phyloP scores from a whole-genome alignment of 768 basidiomycete genomes.

The Clitopilus passeckerianus region DNA sequence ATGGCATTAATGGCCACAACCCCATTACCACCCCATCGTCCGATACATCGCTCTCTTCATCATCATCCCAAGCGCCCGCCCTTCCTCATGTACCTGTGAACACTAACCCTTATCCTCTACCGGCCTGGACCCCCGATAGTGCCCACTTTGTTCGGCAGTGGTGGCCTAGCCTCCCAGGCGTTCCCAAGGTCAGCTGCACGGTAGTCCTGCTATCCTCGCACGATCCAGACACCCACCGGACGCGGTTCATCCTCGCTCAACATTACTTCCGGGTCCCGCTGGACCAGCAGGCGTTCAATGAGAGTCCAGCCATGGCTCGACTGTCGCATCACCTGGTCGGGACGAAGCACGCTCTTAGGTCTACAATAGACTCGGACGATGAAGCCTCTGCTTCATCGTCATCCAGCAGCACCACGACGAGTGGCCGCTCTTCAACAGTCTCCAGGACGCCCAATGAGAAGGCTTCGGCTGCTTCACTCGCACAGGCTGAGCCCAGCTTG shows the following conservation, averaged over 20 bases:
- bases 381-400: neutral
- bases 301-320: conserved; percentile 1
- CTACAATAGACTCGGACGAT: neutral
- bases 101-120: conserved; percentile 61
- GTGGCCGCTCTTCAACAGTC: neutral
- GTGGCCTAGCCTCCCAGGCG: conserved; percentile 66
- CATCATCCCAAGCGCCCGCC: conserved; percentile 7
- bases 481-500: neutral
- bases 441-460: no score
- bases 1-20: neutral
- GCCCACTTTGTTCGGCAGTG: conserved; percentile 79
- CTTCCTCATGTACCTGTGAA: conserved; percentile 5
- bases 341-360: neutral
- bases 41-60: neutral
- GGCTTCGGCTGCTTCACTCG: neutral
- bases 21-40: neutral
- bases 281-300: conserved; percentile 24
- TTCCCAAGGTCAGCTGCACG: conserved; percentile 67
- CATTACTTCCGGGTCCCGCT: conserved; percentile 75
- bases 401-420: neutral
- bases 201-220: conserved; percentile 64
- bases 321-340: conserved; percentile 9
- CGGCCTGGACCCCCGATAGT: conserved; percentile 67
- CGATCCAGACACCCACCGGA: conserved; percentile 53
- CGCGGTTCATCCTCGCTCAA: conserved; percentile 63